These are phyloP conservation scores for Pinus albicaulis DNA, from an alignment of 75 land plant genomes.

Conservation along the genomic window DNA sequence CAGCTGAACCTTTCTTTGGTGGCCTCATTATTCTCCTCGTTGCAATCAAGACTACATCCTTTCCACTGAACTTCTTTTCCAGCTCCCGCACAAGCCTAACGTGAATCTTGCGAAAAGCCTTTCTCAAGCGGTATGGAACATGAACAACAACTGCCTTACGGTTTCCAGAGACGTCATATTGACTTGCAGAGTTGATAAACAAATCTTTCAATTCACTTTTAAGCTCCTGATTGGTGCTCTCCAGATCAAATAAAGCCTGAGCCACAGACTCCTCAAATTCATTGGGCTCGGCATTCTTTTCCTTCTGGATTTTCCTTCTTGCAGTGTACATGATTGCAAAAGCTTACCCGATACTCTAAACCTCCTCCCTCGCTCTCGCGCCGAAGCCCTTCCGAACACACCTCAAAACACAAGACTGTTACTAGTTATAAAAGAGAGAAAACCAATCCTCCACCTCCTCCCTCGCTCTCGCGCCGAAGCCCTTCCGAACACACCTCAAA, in stretches of 20 bases:
- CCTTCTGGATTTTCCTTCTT: conserved; percentile 78
- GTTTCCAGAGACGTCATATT: conserved; percentile 61
- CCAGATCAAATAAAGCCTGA: conserved; percentile 77
- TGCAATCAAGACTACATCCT: conserved; percentile 77
- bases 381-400: too few species aligned
- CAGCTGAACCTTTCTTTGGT: conserved; percentile 86
- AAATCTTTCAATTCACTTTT: conserved; percentile 77
- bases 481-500: too few species aligned
- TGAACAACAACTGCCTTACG: conserved; percentile 77
- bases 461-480: too few species aligned
- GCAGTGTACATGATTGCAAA: conserved; percentile 55
- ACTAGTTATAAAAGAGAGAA: too few species aligned
- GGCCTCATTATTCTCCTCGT: conserved; percentile 85
- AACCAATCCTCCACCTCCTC: too few species aligned
- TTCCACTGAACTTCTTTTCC: conserved; percentile 93
- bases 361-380: too few species aligned
- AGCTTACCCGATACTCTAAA: neutral
- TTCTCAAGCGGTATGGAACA: conserved; percentile 76
- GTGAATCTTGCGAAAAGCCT: conserved; percentile 74
- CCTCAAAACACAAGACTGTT: too few species aligned
- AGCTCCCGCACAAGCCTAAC: conserved; percentile 77
- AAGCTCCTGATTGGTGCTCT: conserved; percentile 67
- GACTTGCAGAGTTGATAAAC: conserved; percentile 81
- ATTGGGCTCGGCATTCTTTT: conserved; percentile 70
- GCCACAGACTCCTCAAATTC: conserved; percentile 88